Base-by-base conservation (phyloP, 192 early-diverging fungal genomes). In the Phycomyces blakesleeanus region DNA sequence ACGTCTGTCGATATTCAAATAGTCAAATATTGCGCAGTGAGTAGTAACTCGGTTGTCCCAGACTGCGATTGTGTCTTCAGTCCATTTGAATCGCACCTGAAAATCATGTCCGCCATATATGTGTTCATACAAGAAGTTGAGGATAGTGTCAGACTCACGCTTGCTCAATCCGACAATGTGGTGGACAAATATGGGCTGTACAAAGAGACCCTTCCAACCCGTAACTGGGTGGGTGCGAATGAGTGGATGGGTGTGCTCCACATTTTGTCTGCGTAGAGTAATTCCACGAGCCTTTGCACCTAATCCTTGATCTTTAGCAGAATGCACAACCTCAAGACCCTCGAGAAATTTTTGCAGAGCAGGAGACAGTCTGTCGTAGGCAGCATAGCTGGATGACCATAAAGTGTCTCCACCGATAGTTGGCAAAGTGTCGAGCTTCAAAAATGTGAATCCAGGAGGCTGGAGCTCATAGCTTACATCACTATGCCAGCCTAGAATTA, bases 191-290 rank as follows among this genome's bases (percentile, higher is more conserved):
- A 69, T 75, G 24, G 76, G 74, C 68, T 90, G 89, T 42, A 85
- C 84, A 66, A 63, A 89, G 21, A 90, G 64, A 21, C 78, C 72
- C 59, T 87, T 89, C 82, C 83, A 82, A 14, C 85, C 83, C 1
- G 88, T 89, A 42, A 87, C 79, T 21, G 88, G 88, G 58, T 89
- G 87, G 7, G 86, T 88, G 26, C 88, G 79, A 27, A 90, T 60
- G 16, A 77, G 58, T 20, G 81, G 81, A 26, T 82, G 77, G 0
- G 37, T 55, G n/a, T 64, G 44, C 57, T 73, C 68, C 24, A 68
- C 69, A 20, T 67, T 47, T 22, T 73, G 67, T 37, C 78, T 68
- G 12, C 64, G 75, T 4, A 61, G 4, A 14, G 41, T 15, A 10
- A 40, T 39, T 24, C 57, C 58, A 25, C 6, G 22, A 11, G 14